Base-by-base conservation (phyloP, 108 stramenopile species). In the Seminavis robusta region DNA sequence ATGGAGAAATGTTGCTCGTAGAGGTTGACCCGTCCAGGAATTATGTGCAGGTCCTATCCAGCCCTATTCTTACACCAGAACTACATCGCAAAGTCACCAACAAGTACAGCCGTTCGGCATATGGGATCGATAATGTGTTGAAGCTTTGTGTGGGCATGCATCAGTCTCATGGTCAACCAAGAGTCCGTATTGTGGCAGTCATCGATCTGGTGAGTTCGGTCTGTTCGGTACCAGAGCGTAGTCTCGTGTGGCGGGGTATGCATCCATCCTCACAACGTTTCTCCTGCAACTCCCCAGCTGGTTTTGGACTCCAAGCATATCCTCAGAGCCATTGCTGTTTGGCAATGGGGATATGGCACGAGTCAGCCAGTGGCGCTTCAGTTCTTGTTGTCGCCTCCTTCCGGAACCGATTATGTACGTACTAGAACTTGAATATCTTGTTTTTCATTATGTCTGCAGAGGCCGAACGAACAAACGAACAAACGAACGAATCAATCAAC, bases 331-430 rank as follows among this genome's bases (percentile, higher is more conserved):
- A 72, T 89, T 42, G 85, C 64, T 20, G 76, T 89, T 21, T 93
- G 85, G 85, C 76, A 81, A 56, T 93, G 91, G 91, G 91, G 91
- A 8, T 81, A 85, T 48, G 74, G 65, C 9, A 47, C 69, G 3
- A 30, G 56, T 9, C 73, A 61, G 2, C 48, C 32, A 25, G 56
- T 82, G 33, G 60, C 71, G 3, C 30, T 93, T 2, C 87, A 89
- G 46, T 81, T 77, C 21, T 61, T 85, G 4, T 46, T 93, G 17
- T 63, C 74, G 30, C 77, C 77, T 3, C 84, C 81, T 3, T 47
- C 41, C 27, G 56, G 73, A 25, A 55, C 63, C 39, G 80, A 87
- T 52, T 79, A 61, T 56, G 32, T n/a, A n/a, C n/a, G n/a, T n/a
- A n/a, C n/a, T n/a, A n/a, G n/a, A n/a, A n/a, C n/a, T n/a, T n/a